Conservation (phyloP, 2,329 filamentous ascomycete species). For the Bipolaris sorokiniana region DNA sequence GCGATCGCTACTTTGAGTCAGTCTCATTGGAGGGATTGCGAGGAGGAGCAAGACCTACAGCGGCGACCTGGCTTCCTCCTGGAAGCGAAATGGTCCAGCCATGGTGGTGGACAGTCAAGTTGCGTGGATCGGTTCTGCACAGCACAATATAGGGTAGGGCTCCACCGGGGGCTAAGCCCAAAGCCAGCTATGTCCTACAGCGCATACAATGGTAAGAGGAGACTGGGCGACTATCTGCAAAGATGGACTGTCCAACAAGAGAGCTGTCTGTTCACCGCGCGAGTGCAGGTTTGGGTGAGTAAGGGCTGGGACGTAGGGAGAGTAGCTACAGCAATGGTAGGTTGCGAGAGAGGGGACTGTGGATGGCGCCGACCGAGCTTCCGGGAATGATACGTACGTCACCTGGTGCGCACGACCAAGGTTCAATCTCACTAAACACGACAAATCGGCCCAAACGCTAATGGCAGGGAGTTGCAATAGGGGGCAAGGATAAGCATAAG, state of each 20-base stretch:
- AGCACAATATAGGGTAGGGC: conserved; percentile 3
- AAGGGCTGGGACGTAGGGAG: conserved; percentile 6
- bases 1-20: conserved; percentile 36
- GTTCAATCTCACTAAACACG: conserved; percentile 1
- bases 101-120: conserved; percentile 26
- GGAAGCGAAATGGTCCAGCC: conserved; percentile 1
- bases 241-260: background rate
- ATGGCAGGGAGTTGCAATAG: background rate
- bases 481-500: background rate
- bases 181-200: conserved; percentile 10
- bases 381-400: conserved; percentile 13
- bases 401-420: conserved; percentile 13
- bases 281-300: conserved; percentile 3
- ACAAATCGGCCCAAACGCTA: background rate
- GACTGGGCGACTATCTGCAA: background rate
- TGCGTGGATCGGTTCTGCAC: conserved; percentile 3
- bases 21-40: conserved; percentile 1
- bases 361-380: conserved; percentile 15
- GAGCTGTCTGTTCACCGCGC: conserved; percentile 1
- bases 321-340: conserved; percentile 9
- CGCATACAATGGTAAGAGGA: conserved; percentile 24
- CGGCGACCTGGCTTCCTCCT: conserved; percentile 46
- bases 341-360: conserved; percentile 7
- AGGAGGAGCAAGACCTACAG: conserved; percentile 38
- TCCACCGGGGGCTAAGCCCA: conserved; percentile 27